Conservation (phyloP, 225 moss, liverwort and hornwort genomes). For the Climacium dendroides region DNA sequence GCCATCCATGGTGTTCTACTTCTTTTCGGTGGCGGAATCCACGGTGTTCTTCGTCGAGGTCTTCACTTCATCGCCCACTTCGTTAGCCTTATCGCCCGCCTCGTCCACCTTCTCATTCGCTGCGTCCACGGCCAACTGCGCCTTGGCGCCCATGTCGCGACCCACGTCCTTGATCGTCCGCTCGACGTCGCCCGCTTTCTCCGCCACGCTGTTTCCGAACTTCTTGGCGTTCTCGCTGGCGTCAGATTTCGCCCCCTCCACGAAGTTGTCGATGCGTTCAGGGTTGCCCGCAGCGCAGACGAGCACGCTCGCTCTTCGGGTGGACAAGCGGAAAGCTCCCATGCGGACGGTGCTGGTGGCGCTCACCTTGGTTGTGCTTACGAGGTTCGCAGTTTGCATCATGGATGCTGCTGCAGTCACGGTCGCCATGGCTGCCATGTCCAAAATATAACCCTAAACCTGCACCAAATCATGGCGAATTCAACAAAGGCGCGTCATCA, state of each 20-base stretch:
- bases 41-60: constrained; percentile 1
- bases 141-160: constrained; percentile 34
- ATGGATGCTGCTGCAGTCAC: background rate
- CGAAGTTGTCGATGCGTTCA: constrained; percentile 25
- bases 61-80: constrained; percentile 11
- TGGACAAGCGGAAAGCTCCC: background rate
- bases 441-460: background rate
- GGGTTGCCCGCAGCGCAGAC: constrained; percentile 16
- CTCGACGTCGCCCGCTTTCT: background rate
- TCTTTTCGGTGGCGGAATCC: background rate
- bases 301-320: background rate
- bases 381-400: background rate
- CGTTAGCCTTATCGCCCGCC: background rate
- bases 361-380: background rate
- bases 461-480: background rate
- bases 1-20: background rate
- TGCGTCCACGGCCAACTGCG: constrained; percentile 29
- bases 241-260: constrained; percentile 26
- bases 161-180: constrained; percentile 15
- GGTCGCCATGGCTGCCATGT: constrained; percentile 15
- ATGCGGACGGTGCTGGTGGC: background rate
- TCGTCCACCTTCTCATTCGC: background rate
- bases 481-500: background rate
- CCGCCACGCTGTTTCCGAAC: background rate
- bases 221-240: constrained; percentile 14